These are phyloP conservation scores for Canavalia gladiata DNA, from an alignment of 306 rosid species.

Conservation along the genomic window DNA sequence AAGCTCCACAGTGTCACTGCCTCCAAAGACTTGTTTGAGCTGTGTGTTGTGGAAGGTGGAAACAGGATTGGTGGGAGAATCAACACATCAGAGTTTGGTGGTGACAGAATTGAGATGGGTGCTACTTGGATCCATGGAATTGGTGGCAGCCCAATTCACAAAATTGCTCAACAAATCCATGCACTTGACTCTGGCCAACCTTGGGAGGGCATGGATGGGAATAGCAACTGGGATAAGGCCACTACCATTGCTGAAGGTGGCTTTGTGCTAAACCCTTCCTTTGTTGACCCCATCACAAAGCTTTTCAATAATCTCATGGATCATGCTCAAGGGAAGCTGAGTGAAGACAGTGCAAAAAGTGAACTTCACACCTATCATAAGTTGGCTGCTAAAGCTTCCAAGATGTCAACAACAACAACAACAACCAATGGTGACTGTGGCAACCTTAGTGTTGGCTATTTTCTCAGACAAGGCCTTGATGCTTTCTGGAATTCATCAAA, in stretches of 20 bases:
- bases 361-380: slow-evolving; percentile 34
- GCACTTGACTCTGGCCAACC: slow-evolving; percentile 81
- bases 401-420: not conserved
- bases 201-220: slow-evolving; percentile 96
- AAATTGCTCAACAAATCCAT: slow-evolving; percentile 72
- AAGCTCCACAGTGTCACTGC: slow-evolving; percentile 71
- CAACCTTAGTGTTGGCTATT: slow-evolving; percentile 69
- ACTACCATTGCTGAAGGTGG: slow-evolving; percentile 86
- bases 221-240: slow-evolving; percentile 53
- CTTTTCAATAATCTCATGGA: slow-evolving; percentile 83
- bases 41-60: slow-evolving; percentile 91
- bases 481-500: slow-evolving; percentile 55
- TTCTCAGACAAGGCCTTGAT: slow-evolving; percentile 65
- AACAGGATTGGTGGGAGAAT: slow-evolving; percentile 91
- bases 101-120: slow-evolving; percentile 92
- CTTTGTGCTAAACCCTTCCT: slow-evolving; percentile 48
- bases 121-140: slow-evolving; percentile 99
- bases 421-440: slow-evolving; percentile 43
- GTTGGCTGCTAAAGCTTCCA: slow-evolving; percentile 47
- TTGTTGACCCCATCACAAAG: slow-evolving; percentile 68
- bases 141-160: slow-evolving; percentile 85
- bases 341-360: slow-evolving; percentile 3
- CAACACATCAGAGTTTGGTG: slow-evolving; percentile 84
- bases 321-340: slow-evolving; percentile 62
- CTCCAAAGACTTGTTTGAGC: slow-evolving; percentile 69